Conservation (phyloP, 1,284 basidiomycete genomes). For the Chalciporus piperatoides region DNA sequence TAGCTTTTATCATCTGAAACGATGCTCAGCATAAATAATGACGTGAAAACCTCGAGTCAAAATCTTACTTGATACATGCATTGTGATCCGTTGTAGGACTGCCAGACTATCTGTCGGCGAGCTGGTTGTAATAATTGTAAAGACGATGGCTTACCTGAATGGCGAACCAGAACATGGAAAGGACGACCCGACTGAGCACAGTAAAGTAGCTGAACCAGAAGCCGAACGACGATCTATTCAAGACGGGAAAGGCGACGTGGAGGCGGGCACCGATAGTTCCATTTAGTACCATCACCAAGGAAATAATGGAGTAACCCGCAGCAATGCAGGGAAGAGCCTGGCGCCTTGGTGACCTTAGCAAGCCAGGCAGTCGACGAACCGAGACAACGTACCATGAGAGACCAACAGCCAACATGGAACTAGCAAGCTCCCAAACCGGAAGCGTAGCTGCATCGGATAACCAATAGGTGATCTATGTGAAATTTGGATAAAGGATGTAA, state of each 20-base stretch:
- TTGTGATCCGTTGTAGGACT: slow-evolving; percentile 29
- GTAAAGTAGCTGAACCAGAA: slow-evolving; percentile 63
- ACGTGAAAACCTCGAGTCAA: background rate
- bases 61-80: slow-evolving; percentile 28
- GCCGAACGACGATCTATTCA: slow-evolving; percentile 61
- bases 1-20: slow-evolving; percentile 55
- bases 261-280: slow-evolving; percentile 57
- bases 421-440: slow-evolving; percentile 43
- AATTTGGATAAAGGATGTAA: background rate
- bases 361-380: background rate
- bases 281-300: slow-evolving; percentile 46
- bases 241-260: slow-evolving; percentile 59
- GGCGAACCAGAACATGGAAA: slow-evolving; percentile 62
- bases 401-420: slow-evolving; percentile 50
- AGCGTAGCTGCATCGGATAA: slow-evolving; percentile 41
- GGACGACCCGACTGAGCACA: slow-evolving; percentile 55
- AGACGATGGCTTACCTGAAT: slow-evolving; percentile 36
- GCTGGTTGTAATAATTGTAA: background rate
- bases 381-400: slow-evolving; percentile 43
- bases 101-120: background rate
- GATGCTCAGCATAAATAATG: background rate
- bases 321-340: slow-evolving; percentile 51
- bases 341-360: slow-evolving; percentile 31
- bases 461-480: slow-evolving; percentile 27
- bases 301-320: slow-evolving; percentile 44